Base-by-base conservation (phyloP, 2,329 filamentous ascomycete species). In the Dendryphion nanum region DNA sequence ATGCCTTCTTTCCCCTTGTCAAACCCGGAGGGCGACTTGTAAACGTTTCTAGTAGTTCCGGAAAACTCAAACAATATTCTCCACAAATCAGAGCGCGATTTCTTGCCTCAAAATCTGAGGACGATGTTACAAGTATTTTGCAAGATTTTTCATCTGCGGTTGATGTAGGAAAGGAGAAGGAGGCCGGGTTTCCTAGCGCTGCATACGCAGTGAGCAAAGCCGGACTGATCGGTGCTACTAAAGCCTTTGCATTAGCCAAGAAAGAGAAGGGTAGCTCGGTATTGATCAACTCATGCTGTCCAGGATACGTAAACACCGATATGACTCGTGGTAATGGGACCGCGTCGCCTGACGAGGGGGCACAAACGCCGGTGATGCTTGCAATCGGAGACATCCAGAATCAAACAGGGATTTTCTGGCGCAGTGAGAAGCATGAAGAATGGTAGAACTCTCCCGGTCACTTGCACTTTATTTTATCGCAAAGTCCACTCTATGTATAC, bases 171-270 rank as follows among this genome's bases (percentile, higher is more conserved):
- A 67, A 55, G 17, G 69, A 76, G 47, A 69, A 70, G 33, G 63
- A 73, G 30, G 56, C 65, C 3, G 74, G 75, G 0, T 78, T 73
- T 55, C 74, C 73, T 2, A 70, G 66, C 24, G 67, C 71, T 3
- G 74, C 70, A 7, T 78, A 78, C 48, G 69, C 68, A 0, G 69
- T 73, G 4, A 66, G 59, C 17, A 74, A 75, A 48, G 68, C 69
- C 5, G 70, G 71, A 3, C 47, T 70, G 8, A 70, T 70, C 37
- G 71, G 63, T 0, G 61, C 63, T 35, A 71, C 70, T 13, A 61
- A 55, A 40, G 64, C 62, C 5, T 35, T 73, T 8, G 70, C 67
- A 3, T 29, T 38, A 18, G 51, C 62, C 23, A 52, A 66, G 45
- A 48, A 50, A 40, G 54, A 57, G n/a, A 59, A 53, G 30, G 65